Conservation (phyloP, 2,329 filamentous ascomycete species). For the Sarocladium strictum region DNA sequence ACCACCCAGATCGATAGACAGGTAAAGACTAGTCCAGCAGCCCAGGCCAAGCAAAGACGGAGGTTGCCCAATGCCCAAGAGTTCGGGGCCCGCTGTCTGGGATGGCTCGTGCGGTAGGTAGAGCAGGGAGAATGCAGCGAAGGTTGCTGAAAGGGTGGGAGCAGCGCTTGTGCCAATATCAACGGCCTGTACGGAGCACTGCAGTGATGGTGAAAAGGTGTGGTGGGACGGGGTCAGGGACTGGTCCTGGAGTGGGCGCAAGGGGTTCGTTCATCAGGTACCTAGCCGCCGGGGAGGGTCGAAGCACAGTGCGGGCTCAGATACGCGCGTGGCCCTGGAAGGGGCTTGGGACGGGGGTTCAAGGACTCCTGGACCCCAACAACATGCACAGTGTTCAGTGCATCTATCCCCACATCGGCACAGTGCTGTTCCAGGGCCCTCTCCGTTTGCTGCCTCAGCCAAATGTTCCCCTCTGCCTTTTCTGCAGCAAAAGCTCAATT, state of each 20-base stretch:
- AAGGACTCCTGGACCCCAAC: background rate
- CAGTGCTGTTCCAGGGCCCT: background rate
- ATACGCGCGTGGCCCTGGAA: conserved; percentile 1
- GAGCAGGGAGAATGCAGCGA: background rate
- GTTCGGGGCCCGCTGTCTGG: background rate
- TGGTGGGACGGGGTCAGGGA: background rate
- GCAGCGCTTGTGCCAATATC: no score
- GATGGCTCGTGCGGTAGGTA: conserved; percentile 4
- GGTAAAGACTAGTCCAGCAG: conserved; percentile 1
- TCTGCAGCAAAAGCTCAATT: background rate
- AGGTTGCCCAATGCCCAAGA: conserved; percentile 8
- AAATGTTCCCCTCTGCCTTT: background rate
- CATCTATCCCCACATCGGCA: background rate
- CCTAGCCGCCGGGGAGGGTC: background rate
- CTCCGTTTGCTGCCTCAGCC: background rate
- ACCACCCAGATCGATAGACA: background rate
- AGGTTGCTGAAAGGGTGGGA: background rate
- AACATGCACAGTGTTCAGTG: background rate
- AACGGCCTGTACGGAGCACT: no score
- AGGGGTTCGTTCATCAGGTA: no score
- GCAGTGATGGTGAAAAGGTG: background rate
- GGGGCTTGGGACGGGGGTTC: background rate
- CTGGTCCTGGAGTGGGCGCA: background rate
- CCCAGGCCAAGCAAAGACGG: background rate
- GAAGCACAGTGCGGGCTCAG: conserved; percentile 4